Evolutionary conservation across 1,284 basidiomycete species (phyloP).

Genomic region (Ustilago hordei): DNA sequence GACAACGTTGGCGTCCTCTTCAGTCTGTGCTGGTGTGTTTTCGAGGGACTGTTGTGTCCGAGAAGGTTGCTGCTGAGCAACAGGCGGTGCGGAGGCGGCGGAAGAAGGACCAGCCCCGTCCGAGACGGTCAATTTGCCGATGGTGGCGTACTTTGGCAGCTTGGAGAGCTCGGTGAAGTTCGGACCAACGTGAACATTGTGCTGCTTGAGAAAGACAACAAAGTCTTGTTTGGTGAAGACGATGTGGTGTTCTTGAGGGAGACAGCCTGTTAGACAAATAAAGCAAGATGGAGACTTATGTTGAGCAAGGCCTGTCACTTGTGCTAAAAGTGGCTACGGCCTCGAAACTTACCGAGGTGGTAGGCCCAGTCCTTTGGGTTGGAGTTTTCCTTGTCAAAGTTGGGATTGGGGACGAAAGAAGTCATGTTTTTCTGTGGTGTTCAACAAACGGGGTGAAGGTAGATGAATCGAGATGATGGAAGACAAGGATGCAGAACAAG

Average conservation of each 20-base stretch:
- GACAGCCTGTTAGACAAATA: slow-evolving; percentile 26
- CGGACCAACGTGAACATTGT: slow-evolving; percentile 58
- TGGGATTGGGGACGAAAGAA: slow-evolving; percentile 53
- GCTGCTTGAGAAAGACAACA: slow-evolving; percentile 61
- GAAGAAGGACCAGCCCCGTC: slow-evolving; percentile 30
- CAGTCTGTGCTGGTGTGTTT: slow-evolving; percentile 4
- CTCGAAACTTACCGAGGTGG: slow-evolving; percentile 48
- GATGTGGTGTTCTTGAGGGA: slow-evolving; percentile 54
- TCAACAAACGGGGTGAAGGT: not conserved
- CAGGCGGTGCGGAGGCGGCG: slow-evolving; percentile 8
- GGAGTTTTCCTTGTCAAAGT: slow-evolving; percentile 49
- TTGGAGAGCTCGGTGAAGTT: slow-evolving; percentile 59
- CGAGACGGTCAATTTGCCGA: slow-evolving; percentile 51
- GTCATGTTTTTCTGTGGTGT: slow-evolving; percentile 31
- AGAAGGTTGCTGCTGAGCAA: slow-evolving; percentile 11
- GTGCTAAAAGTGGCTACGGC: not conserved
- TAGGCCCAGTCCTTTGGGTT: slow-evolving; percentile 65
- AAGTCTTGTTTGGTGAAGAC: slow-evolving; percentile 63
- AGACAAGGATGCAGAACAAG: not conserved
- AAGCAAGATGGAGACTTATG: not conserved
- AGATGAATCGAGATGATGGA: not conserved
- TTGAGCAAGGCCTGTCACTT: not conserved
- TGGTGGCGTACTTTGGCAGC: slow-evolving; percentile 60
- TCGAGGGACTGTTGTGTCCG: slow-evolving; percentile 14
- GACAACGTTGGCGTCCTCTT: slow-evolving; percentile 36